phyloP scores from a whole-genome alignment of 2,329 filamentous ascomycete genomes.

The Ophiostoma montium region DNA sequence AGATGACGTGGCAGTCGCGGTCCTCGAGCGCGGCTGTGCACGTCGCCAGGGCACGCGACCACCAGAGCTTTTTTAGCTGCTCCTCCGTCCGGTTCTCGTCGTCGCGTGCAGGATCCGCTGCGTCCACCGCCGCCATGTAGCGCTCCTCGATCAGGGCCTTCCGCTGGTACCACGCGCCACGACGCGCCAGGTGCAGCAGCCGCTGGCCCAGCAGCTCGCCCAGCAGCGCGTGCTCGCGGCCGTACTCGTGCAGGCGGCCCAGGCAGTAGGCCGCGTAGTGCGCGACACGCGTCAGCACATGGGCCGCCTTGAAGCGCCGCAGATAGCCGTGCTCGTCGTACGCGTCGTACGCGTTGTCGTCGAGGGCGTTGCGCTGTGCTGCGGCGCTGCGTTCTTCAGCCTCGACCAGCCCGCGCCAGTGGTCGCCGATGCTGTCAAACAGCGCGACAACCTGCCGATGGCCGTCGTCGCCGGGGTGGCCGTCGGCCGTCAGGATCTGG shows the following conservation, averaged over 20 bases:
- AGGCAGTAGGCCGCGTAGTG: constrained; percentile 74
- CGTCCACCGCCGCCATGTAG: constrained; percentile 61
- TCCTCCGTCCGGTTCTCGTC: constrained; percentile 23
- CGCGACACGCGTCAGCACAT: constrained; percentile 84
- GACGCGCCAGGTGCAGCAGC: constrained; percentile 70
- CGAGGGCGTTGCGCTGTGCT: no score
- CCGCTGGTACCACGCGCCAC: constrained; percentile 90
- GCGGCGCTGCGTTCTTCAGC: constrained; percentile 21
- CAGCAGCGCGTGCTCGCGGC: constrained; percentile 60
- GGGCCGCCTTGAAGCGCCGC: constrained; percentile 76
- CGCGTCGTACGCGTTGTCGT: no score
- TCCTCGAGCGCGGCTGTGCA: constrained; percentile 83
- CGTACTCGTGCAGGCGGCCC: constrained; percentile 68
- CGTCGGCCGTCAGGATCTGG: constrained; percentile 65
- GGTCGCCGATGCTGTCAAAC: constrained; percentile 60
- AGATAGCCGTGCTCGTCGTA: constrained; percentile 80
- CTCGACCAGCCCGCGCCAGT: constrained; percentile 61
- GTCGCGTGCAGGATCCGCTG: constrained; percentile 28
- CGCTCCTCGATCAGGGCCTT: constrained; percentile 91
- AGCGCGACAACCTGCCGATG: constrained; percentile 55
- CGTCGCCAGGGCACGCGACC: constrained; percentile 57
- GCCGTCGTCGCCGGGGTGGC: constrained; percentile 49
- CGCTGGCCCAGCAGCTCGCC: constrained; percentile 63
- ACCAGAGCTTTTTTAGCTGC: constrained; percentile 70
- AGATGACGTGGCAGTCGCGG: constrained; percentile 76